Evolutionary conservation across 768 basidiomycete genomes (phyloP).

Genomic region (Kwoniella botswanensis): DNA sequence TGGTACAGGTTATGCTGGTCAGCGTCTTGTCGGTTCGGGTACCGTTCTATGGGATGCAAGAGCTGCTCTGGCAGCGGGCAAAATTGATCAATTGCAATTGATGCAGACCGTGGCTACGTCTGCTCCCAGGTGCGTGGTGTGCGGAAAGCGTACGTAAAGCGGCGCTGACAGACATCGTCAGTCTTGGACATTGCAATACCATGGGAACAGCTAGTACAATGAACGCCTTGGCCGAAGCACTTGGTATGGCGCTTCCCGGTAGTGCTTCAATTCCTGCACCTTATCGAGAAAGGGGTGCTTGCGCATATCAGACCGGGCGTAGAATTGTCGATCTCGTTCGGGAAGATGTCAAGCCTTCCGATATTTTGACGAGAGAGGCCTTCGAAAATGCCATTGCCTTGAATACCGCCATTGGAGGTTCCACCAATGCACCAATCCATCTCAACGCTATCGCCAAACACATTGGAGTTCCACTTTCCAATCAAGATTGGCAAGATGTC

Average conservation of each 20-base stretch:
- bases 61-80: slow-evolving; percentile 40
- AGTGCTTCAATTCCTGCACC: slow-evolving; percentile 54
- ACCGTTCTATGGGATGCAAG: slow-evolving; percentile 53
- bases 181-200: slow-evolving; percentile 55
- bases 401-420: slow-evolving; percentile 52
- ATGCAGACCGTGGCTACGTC: slow-evolving; percentile 46
- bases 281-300: slow-evolving; percentile 56
- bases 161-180: slow-evolving; percentile 10
- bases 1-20: slow-evolving; percentile 27
- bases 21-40: slow-evolving; percentile 49
- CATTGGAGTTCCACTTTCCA: slow-evolving; percentile 43
- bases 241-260: slow-evolving; percentile 58
- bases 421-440: slow-evolving; percentile 54
- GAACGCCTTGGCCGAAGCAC: slow-evolving; percentile 56
- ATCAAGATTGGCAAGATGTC: slow-evolving; percentile 49
- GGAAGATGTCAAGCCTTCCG: slow-evolving; percentile 56
- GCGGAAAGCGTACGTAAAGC: neutral
- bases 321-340: slow-evolving; percentile 55
- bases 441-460: slow-evolving; percentile 54
- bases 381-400: slow-evolving; percentile 54
- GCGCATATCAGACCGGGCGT: slow-evolving; percentile 54
- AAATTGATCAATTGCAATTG: slow-evolving; percentile 47
- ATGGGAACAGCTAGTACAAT: slow-evolving; percentile 57
- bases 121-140: slow-evolving; percentile 39
- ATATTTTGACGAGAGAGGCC: slow-evolving; percentile 47